Conservation (phyloP, 1,284 basidiomycete species). For the Volvariella volvacea region DNA sequence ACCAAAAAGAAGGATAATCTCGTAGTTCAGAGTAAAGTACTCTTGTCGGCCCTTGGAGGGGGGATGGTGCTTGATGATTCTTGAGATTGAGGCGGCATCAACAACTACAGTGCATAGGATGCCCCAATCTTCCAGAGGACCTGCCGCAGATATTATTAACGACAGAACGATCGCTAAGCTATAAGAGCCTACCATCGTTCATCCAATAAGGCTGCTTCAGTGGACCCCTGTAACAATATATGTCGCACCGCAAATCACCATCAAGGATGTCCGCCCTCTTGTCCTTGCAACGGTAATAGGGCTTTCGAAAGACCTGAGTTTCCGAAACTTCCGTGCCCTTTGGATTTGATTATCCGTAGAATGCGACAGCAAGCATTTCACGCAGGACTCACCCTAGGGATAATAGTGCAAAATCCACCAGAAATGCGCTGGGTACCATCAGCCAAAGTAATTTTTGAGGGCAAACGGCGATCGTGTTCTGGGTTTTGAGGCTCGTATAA, state of each 20-base stretch:
- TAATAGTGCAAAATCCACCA: slow-evolving; percentile 15
- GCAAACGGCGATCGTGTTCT: slow-evolving; percentile 19
- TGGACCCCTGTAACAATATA: slow-evolving; percentile 36
- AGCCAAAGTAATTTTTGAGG: neutral
- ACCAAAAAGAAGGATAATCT: slow-evolving; percentile 45
- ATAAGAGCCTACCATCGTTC: slow-evolving; percentile 30
- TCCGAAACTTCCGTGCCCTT: slow-evolving; percentile 28
- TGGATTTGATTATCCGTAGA: no score
- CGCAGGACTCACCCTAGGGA: slow-evolving; percentile 10
- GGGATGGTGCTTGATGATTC: neutral
- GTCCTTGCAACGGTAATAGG: slow-evolving; percentile 11
- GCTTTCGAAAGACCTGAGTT: slow-evolving; percentile 19
- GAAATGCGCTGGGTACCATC: slow-evolving; percentile 7
- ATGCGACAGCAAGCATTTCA: neutral
- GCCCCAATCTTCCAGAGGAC: slow-evolving; percentile 32
- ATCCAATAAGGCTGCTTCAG: slow-evolving; percentile 26
- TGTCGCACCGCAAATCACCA: slow-evolving; percentile 17
- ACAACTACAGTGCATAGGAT: slow-evolving; percentile 29
- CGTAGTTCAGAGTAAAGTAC: slow-evolving; percentile 34
- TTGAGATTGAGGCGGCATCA: slow-evolving; percentile 7
- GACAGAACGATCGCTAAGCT: no score
- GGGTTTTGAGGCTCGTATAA: slow-evolving; percentile 18
- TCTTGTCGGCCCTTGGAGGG: slow-evolving; percentile 3
- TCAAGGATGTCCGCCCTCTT: slow-evolving; percentile 10
- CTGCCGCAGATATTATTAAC: no score